Evolutionary conservation across 1,284 basidiomycete genomes (phyloP).

Genomic region (Heterobasidion irregulare): DNA sequence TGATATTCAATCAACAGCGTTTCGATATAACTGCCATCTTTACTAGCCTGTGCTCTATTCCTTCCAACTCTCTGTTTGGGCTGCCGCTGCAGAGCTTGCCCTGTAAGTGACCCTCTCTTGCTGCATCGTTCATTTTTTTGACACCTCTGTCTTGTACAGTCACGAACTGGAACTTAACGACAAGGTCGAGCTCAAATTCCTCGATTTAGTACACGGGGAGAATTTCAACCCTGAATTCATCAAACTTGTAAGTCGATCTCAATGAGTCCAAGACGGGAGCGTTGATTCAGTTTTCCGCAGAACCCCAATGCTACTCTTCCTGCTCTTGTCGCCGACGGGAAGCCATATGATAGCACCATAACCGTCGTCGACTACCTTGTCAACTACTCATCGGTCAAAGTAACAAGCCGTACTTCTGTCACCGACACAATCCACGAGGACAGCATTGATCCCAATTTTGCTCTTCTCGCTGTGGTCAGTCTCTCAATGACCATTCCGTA

Average conservation of each 20-base stretch:
- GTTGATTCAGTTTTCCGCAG: conserved; percentile 15
- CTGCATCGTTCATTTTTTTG: not conserved
- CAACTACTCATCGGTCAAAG: conserved; percentile 32
- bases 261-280: no score
- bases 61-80: conserved; percentile 38
- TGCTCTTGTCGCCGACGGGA: conserved; percentile 35
- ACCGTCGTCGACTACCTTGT: conserved; percentile 43
- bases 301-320: conserved; percentile 50
- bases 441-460: conserved; percentile 51
- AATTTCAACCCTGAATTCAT: conserved; percentile 56
- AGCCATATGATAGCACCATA: conserved; percentile 37
- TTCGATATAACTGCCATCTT: not conserved
- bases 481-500: not conserved
- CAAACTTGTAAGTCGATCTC: conserved; percentile 28
- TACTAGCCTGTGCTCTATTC: conserved; percentile 26
- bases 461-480: conserved; percentile 36
- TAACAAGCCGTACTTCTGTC: conserved; percentile 25
- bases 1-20: not conserved
- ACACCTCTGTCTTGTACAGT: conserved; percentile 13
- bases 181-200: conserved; percentile 24
- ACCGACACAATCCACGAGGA: conserved; percentile 43
- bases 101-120: conserved; percentile 23
- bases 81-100: conserved; percentile 39
- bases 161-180: conserved; percentile 27
- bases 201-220: conserved; percentile 43